These are phyloP conservation scores for Solanum hybrid DNA, from an alignment of 305 asterid species.

Conservation along the genomic window DNA sequence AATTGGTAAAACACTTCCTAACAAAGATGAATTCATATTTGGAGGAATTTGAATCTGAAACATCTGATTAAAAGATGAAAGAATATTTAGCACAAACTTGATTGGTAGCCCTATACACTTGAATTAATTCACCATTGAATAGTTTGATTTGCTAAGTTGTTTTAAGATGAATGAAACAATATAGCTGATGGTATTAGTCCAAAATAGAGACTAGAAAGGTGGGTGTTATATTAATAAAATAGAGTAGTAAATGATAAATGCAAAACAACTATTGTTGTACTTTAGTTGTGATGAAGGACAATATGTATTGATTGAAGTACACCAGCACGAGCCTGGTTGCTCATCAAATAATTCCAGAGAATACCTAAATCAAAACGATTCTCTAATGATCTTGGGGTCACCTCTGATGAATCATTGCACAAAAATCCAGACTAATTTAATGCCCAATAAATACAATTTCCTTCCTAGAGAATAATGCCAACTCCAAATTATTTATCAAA, in stretches of 20 bases:
- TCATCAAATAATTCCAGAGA: neutral
- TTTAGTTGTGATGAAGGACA: neutral
- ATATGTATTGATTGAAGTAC: neutral
- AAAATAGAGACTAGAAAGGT: slow-evolving; percentile 4
- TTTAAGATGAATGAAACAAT: neutral
- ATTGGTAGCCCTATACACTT: neutral
- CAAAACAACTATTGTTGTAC: neutral
- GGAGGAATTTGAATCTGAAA: accelerated
- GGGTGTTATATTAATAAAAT: neutral
- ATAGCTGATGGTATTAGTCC: neutral
- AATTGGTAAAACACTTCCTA: neutral
- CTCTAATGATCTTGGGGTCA: neutral
- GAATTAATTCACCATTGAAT: too few relatives aligned
- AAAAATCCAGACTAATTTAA: neutral
- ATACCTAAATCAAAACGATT: neutral
- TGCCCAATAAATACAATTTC: neutral
- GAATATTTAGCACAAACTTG: neutral
- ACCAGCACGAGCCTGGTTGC: neutral
- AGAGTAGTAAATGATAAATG: neutral
- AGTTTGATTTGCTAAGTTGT: neutral
- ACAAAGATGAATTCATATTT: too few relatives aligned
- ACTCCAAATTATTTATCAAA: neutral
- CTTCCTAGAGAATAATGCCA: neutral
- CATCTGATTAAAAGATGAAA: too few relatives aligned
- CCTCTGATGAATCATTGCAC: neutral